Evolutionary conservation across 306 rosid species (phyloP), one percentile per base, ranked within the genome.

Genomic region (Vigna unguiculata): DNA sequence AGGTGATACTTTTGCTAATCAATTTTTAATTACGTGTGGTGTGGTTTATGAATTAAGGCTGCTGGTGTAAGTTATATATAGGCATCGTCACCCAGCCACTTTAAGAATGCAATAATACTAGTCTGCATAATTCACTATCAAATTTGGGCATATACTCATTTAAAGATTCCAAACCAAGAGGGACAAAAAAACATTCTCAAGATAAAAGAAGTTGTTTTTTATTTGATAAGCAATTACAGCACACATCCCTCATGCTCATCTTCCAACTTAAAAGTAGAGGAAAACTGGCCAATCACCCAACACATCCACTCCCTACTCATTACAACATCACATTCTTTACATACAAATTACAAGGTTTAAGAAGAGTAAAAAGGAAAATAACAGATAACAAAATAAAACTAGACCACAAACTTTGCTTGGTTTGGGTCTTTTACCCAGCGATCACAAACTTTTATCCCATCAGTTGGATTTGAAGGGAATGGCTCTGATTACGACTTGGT

Each of bases 401-500:
- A 76, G 72, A 55, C 73, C 52, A 61, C 2, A 30, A 72, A 46
- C 67, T 83, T 59, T 9, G 55, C 55, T 65, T 61, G 55, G 67
- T 65, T 70, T 51, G 77, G 41, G 38, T 22, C 25, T 66, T 53
- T 22, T 2, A 41, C 54, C 55, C 71, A 75, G 14, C 38, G 24
- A 47, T 25, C 55, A 28, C 14, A 9, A 9, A 10, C 48, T 74
- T 61, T 45, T 15, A 68, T 36, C 32, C 9, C 7, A 20, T 59
- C 17, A 80, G 51, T 40, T 79, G 40, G 79, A 75, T 62, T 82
- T 85, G 77, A 85, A 85, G 30, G 89, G 89, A 45, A 85, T 85
- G 72, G 84, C 89, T 61, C 89, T 79, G 80, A 85, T 85, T 28
- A 85, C 89, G 10, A 82, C 86, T 51, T 67, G 80, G 82, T 85